Evolutionary conservation across 768 basidiomycete genomes (phyloP).

Genomic region (Zangia roseola): DNA sequence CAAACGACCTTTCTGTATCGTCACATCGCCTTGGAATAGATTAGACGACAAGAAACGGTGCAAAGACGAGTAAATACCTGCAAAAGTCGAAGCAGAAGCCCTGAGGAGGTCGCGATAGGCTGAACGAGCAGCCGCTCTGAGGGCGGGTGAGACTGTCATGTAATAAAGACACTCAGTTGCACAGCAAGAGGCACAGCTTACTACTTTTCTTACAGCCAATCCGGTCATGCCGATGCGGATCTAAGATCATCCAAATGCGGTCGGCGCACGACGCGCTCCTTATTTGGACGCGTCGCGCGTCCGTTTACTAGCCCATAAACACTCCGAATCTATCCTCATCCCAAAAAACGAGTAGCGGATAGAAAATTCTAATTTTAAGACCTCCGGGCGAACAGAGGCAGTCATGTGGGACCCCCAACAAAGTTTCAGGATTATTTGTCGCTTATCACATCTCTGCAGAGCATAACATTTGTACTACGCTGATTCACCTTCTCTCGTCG

Average conservation of each 20-base stretch:
- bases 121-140: slow-evolving; percentile 66
- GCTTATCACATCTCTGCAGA: slow-evolving; percentile 15
- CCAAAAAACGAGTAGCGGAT: slow-evolving; percentile 30
- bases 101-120: slow-evolving; percentile 73
- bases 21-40: slow-evolving; percentile 49
- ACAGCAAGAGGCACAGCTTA: neutral
- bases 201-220: slow-evolving; percentile 12
- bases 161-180: neutral
- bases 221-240: slow-evolving; percentile 22
- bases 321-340: slow-evolving; percentile 28
- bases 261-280: slow-evolving; percentile 41
- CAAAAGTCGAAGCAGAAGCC: slow-evolving; percentile 64
- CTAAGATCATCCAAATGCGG: slow-evolving; percentile 34
- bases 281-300: slow-evolving; percentile 36
- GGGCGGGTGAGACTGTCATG: slow-evolving; percentile 56
- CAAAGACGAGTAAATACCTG: slow-evolving; percentile 39
- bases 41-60: neutral
- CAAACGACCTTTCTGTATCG: slow-evolving; percentile 46
- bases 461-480: slow-evolving; percentile 16
- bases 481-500: neutral
- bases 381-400: slow-evolving; percentile 15
- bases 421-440: slow-evolving; percentile 15
- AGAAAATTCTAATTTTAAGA: slow-evolving; percentile 26
- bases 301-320: slow-evolving; percentile 23
- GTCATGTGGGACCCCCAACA: slow-evolving; percentile 14